Evolutionary conservation across 495 filamentous ascomycete species (phyloP), one percentile per base, ranked within the genome.

Genomic region (Saxispiralis lemnorum): DNA sequence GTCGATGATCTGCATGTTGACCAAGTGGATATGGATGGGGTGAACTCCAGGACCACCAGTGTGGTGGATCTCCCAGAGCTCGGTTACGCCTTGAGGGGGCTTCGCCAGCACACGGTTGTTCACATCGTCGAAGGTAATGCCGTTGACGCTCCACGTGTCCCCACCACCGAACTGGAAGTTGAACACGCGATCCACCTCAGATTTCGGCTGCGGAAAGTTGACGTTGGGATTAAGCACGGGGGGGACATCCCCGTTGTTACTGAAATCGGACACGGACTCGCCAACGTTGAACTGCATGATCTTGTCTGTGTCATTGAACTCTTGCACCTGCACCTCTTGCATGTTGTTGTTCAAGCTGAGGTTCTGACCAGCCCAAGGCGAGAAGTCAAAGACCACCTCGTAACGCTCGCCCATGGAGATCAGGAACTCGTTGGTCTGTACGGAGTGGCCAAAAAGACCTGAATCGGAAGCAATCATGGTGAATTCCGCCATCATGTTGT

Each of bases 1-100:
- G 0, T 59, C 54, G 2, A 71, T 31, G 24, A 77, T 59, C 31
- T 66, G 58, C 48, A 77, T 67, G 44, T 76, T 72, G 38, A 77
- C 66, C 11, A 77, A 60, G 49, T 77, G 73, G 33, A 77, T 62
- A 54, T 77, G 73, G 32, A 76, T 61, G 5, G 70, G 70, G 39
- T 73, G 70, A 12, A 59, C 60, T 60, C 69, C 71, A 18, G 46
- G 63, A 20, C 66, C 63, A 31, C 61, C 57, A 10, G 41, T 47
- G 48, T 73, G 70, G 51, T 61, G 56, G 3, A 75, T 57, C 46
- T 66, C 59, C 70, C 68, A 75, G 13, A 66, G 57, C 53, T 73
- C 63, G 1, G 64, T 59, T 0, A 56, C 57, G 11, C 71, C 71
- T 10, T 64, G 61, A 31, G 55, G 55, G 0, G 68, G 66, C 7